A percentile compares a stretch with the other conserved stretches of the same genome.
Conservation (phyloP, 331 rosid species). For the Acacia pycnantha region DNA sequence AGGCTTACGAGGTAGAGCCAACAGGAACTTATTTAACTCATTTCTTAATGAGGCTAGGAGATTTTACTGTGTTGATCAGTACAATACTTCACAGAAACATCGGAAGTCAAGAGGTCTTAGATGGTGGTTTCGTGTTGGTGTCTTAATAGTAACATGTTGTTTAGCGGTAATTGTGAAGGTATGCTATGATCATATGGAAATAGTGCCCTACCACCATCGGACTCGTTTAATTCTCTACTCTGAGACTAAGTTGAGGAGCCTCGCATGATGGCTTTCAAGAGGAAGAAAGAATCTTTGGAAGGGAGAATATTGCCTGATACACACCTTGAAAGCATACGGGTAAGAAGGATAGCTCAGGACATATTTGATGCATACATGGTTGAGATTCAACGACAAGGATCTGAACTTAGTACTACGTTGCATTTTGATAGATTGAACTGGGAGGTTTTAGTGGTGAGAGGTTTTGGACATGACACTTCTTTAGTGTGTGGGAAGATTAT, state of each 20-base stretch:
- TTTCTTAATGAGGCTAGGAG: slow-evolving; percentile 39
- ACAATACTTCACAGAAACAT: slow-evolving; percentile 37
- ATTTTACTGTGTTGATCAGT: slow-evolving; percentile 61
- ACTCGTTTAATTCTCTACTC: slow-evolving; percentile 64
- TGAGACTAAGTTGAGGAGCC: slow-evolving; percentile 44
- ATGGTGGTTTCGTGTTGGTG: slow-evolving; percentile 58
- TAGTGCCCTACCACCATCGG: slow-evolving; percentile 69
- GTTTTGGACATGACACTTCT: slow-evolving; percentile 62
- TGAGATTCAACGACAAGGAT: slow-evolving; percentile 57
- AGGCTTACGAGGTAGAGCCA: slow-evolving; percentile 17
- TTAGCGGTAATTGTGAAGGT: slow-evolving; percentile 52
- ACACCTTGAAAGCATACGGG: slow-evolving; percentile 77
- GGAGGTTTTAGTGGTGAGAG: slow-evolving; percentile 80
- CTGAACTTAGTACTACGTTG: slow-evolving; percentile 38
- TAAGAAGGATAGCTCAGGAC: slow-evolving; percentile 61
- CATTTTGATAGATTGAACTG: slow-evolving; percentile 79
- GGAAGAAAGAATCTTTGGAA: slow-evolving; percentile 44
- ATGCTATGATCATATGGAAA: slow-evolving; percentile 59
- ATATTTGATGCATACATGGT: slow-evolving; percentile 58
- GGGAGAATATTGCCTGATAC: slow-evolving; percentile 65
- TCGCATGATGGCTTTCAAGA: slow-evolving; percentile 54
- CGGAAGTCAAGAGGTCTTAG: slow-evolving; percentile 50
- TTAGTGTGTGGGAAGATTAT: slow-evolving; percentile 84
- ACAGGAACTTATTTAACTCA: slow-evolving; percentile 22
- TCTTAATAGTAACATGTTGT: slow-evolving; percentile 42